Conservation (phyloP, 202 grass and related monocot genomes). For the Schoenoplectus tabernaemontani region DNA sequence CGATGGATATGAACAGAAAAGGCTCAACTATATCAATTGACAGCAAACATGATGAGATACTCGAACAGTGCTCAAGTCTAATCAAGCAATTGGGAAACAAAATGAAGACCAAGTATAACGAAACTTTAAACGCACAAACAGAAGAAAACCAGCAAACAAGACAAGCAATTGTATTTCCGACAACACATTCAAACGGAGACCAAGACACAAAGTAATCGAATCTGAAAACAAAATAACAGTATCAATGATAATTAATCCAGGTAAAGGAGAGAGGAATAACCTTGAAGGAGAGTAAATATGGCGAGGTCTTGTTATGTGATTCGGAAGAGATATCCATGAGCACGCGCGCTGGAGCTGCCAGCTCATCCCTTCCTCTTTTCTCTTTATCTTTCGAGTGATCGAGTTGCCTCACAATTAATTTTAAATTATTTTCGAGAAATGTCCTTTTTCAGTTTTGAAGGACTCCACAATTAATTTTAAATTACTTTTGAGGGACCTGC, state of each 20-base stretch:
- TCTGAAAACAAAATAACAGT: neutral
- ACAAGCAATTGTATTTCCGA: neutral
- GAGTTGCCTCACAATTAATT: neutral
- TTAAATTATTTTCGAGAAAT: neutral
- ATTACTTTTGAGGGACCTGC: neutral
- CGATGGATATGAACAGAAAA: neutral
- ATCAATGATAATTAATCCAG: neutral
- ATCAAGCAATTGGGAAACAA: neutral
- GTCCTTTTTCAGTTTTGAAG: too few relatives aligned
- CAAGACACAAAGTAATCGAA: neutral
- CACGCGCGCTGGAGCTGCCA: slow-evolving; percentile 31
- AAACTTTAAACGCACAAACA: neutral
- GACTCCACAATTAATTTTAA: neutral
- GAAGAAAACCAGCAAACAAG: neutral
- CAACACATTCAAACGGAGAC: neutral
- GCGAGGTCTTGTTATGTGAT: neutral
- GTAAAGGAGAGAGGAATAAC: slow-evolving; percentile 6
- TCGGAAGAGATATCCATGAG: slow-evolving; percentile 19
- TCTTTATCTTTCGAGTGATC: neutral
- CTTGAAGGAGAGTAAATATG: neutral
- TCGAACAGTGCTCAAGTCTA: too few relatives aligned
- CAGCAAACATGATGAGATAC: neutral
- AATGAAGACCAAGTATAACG: neutral
- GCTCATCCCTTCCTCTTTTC: slow-evolving; percentile 28
- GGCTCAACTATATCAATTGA: neutral